phyloP scores from a whole-genome alignment of 805 yeast species.

The Priceomyces haplophilus region DNA sequence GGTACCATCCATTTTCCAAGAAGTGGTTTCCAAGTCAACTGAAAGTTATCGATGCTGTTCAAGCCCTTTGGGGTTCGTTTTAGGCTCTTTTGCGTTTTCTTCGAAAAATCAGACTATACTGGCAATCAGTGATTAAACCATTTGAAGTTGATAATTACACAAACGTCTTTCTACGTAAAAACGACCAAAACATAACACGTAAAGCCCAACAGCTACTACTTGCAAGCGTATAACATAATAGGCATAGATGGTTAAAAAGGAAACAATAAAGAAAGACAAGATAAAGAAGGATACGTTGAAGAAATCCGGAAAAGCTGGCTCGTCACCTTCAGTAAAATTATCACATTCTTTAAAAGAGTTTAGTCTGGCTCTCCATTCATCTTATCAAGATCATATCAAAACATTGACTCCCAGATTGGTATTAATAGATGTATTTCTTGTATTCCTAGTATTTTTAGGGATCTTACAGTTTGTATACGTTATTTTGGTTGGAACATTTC shows the following conservation, averaged over 20 bases:
- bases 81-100: too few relatives aligned
- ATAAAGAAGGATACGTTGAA: slow-evolving; percentile 33
- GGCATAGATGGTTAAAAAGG: slow-evolving; percentile 4
- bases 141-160: slow-evolving; percentile 1
- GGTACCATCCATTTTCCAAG: neutral
- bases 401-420: slow-evolving; percentile 48
- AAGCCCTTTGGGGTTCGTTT: too few relatives aligned
- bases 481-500: slow-evolving; percentile 79
- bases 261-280: slow-evolving; percentile 1
- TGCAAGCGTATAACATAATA: neutral
- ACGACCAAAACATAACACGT: slow-evolving; percentile 2
- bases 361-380: slow-evolving; percentile 27
- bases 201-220: neutral
- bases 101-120: too few relatives aligned
- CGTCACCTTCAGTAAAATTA: slow-evolving; percentile 7
- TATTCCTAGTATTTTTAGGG: slow-evolving; percentile 71
- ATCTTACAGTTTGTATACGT: slow-evolving; percentile 76
- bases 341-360: slow-evolving; percentile 23
- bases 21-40: neutral
- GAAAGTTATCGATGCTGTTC: neutral
- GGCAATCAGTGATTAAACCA: too few relatives aligned
- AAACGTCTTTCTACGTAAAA: neutral
- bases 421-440: slow-evolving; percentile 75
- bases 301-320: slow-evolving; percentile 11
- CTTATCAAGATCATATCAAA: slow-evolving; percentile 31